Conservation (phyloP, 257 asterid species). For the Ajuga chamaepitys region DNA sequence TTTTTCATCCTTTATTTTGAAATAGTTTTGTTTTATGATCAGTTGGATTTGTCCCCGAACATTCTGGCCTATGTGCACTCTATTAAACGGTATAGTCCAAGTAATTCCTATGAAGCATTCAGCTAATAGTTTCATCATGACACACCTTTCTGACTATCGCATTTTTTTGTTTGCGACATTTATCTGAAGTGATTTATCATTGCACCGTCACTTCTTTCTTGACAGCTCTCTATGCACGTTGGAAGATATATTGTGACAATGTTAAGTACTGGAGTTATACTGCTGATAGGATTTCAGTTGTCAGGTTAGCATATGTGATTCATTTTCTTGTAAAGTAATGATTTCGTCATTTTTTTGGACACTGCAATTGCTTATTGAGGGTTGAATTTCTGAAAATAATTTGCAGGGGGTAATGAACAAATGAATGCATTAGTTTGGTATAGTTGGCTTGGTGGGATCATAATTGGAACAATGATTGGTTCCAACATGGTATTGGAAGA, state of each 20-base stretch:
- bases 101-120: not conserved
- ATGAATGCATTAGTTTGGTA: conserved; percentile 92
- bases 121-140: not conserved
- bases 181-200: not conserved
- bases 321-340: not conserved
- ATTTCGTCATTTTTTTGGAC: not conserved
- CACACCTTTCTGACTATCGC: not conserved
- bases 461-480: conserved; percentile 95
- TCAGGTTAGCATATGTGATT: conserved; percentile 54
- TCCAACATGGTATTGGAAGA: conserved; percentile 93
- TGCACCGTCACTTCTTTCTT: not conserved
- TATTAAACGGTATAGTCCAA: not conserved
- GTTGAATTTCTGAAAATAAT: not conserved
- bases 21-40: not conserved
- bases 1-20: not conserved
- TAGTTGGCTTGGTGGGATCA: conserved; percentile 96
- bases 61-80: not conserved
- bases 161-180: not conserved
- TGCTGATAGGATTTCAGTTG: conserved; percentile 80
- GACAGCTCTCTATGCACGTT: conserved; percentile 66
- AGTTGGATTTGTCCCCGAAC: not conserved
- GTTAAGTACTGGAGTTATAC: conserved; percentile 83
- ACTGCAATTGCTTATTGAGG: not conserved
- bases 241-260: conserved; percentile 87
- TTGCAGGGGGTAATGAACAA: conserved; percentile 82